phyloP scores from a whole-genome alignment of 73 alveolate genomes.

The Paramecium pentaurelia region DNA sequence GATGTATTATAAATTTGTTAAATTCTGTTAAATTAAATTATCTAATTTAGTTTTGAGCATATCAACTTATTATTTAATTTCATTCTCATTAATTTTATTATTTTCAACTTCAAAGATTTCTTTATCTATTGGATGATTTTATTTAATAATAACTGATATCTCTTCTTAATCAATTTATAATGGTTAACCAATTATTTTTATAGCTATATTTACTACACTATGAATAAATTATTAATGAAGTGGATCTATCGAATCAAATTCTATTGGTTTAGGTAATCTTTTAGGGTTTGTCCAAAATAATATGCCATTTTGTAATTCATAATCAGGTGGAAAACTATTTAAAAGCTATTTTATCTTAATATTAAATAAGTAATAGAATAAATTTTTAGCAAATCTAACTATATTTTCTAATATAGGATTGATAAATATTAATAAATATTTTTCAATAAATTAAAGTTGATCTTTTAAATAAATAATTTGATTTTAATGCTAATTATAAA shows the following conservation, averaged over 20 bases:
- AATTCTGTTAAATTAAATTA: constrained; percentile 81
- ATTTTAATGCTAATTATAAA: neutral
- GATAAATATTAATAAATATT: constrained; percentile 64
- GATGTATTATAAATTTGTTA: neutral
- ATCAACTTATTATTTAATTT: constrained; percentile 26
- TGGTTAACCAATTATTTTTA: constrained; percentile 68
- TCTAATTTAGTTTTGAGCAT: constrained; percentile 66
- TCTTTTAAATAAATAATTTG: neutral
- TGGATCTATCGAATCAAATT: constrained; percentile 74
- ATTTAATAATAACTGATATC: constrained; percentile 16
- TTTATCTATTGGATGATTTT: constrained; percentile 68
- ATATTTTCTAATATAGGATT: constrained; percentile 64
- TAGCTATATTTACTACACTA: constrained; percentile 78
- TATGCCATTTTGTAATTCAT: constrained; percentile 69
- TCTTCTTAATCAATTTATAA: neutral
- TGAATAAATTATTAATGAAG: constrained; percentile 76
- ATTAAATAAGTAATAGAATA: constrained; percentile 71
- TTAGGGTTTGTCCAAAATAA: constrained; percentile 99
- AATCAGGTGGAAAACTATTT: constrained; percentile 92
- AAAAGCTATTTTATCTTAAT: constrained; percentile 80
- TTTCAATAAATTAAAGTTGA: constrained; percentile 73
- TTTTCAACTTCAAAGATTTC: constrained; percentile 73
- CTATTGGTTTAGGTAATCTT: constrained; percentile 92
- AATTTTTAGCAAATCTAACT: constrained; percentile 71
- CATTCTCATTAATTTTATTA: constrained; percentile 48